A percentile compares a stretch with the other conserved stretches of the same genome.
Conservation (phyloP, 1,284 basidiomycete genomes). For the Takashimella koratensis region DNA sequence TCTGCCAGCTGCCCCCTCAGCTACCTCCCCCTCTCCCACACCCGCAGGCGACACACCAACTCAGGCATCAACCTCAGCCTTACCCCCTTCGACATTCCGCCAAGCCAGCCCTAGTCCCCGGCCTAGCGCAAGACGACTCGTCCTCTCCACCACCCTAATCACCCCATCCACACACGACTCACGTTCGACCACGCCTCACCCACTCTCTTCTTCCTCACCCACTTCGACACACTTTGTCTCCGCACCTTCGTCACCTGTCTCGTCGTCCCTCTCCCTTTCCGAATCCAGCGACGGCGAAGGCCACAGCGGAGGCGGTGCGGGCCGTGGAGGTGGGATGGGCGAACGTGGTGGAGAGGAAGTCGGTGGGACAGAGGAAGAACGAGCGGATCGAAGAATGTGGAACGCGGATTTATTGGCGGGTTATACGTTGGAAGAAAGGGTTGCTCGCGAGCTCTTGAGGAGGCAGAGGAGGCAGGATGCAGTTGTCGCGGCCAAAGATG, state of each 20-base stretch:
- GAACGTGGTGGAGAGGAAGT: background rate
- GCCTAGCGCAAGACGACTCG: too few species aligned
- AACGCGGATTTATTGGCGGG: conserved; percentile 43
- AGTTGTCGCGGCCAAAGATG: too few species aligned
- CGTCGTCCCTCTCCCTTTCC: background rate
- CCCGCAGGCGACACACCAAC: too few species aligned
- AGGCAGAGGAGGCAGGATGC: too few species aligned
- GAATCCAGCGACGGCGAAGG: background rate
- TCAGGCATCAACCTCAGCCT: too few species aligned
- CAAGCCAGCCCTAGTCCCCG: too few species aligned
- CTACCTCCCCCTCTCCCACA: background rate
- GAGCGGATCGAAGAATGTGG: conserved; percentile 38
- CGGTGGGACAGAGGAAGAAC: conserved; percentile 26
- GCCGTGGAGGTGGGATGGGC: background rate
- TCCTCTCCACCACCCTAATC: too few species aligned
- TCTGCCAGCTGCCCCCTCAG: background rate
- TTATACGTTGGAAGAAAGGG: conserved; percentile 39
- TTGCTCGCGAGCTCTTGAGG: conserved; percentile 35
- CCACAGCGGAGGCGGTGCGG: background rate
- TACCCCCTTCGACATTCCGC: too few species aligned
- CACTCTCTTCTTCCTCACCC: conserved; percentile 11
- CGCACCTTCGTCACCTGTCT: conserved; percentile 23
- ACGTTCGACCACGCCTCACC: background rate
- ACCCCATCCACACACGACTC: too few species aligned
- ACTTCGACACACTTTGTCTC: conserved; percentile 27